Base-by-base conservation (phyloP, 805 yeast species). In the Barnettozyma sp. region DNA sequence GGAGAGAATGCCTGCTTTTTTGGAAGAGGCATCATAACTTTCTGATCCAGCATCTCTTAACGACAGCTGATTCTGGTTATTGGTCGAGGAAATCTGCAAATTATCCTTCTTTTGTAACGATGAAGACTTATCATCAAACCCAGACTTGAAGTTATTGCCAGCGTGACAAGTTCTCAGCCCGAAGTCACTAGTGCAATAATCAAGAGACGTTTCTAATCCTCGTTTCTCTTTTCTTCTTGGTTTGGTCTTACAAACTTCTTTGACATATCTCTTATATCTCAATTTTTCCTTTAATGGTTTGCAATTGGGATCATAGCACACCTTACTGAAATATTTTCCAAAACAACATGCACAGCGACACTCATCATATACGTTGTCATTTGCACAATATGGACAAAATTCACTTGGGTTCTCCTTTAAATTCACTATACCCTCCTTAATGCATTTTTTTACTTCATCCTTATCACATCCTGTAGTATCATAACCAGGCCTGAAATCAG, bases 311-410 rank as follows among this genome's bases (percentile, higher is more conserved):
- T 49, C 54, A 31, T 51, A 51, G 26, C 55, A 51, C 10, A 46
- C 49, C 16, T 39, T 40, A 21, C 54, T 51, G 38, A 51, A 44
- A 29, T 48, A 49, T 20, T 42, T 44, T 3, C 49, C 55, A 36
- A 51, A 43, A 26, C 54, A 49, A 26, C 55, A 51, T 7, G 55
- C 54, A 38, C 55, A 49, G 11, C 54, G 54, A 25, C 55, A 51
- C 26, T 49, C 54, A 39, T 51, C 55, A 30, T 48, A 49, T 3
- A 47, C 52, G 26, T 51, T 51, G 27, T 49, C 44, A 32, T 49
- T 51, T n/a, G 35, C 46, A 36, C 55, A 51, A 24, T 48, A 49
- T 1, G 55, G 55, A 21, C 55, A 51, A 22, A 49, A 48, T 16
- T 48, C 41, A 18, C 40, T 43, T 4, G 51, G 52, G 27, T 51